These are phyloP conservation scores for Digitaria exilis DNA, from an alignment of 202 grass and related monocot genomes.

Conservation along the genomic window DNA sequence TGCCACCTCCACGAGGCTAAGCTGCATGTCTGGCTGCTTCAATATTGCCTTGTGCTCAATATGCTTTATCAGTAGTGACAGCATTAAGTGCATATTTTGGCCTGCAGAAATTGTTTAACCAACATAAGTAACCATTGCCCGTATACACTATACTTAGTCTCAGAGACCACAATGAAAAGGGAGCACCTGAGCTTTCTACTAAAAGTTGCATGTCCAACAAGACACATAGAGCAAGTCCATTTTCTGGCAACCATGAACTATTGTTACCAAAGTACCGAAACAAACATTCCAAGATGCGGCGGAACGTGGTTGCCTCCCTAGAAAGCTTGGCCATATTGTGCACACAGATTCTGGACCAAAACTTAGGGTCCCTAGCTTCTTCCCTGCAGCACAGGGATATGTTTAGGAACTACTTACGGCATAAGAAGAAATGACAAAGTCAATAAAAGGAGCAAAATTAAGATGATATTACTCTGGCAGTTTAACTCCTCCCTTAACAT, in stretches of 20 bases:
- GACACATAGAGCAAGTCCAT: conserved; percentile 73
- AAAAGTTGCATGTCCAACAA: conserved; percentile 92
- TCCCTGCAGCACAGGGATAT: conserved; percentile 63
- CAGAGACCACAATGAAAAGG: conserved; percentile 33
- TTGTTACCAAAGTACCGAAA: conserved; percentile 88
- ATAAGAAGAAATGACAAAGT: conserved; percentile 34
- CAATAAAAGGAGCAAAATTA: conserved; percentile 25
- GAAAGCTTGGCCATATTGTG: conserved; percentile 96
- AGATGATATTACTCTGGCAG: conserved; percentile 66
- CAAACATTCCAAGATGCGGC: conserved; percentile 89
- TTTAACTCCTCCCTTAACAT: conserved; percentile 67
- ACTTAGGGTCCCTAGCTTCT: conserved; percentile 72
- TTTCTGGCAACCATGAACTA: conserved; percentile 74
- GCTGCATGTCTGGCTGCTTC: conserved; percentile 93
- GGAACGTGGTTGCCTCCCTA: conserved; percentile 88
- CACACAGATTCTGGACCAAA: conserved; percentile 95
- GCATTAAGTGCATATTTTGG: conserved; percentile 82
- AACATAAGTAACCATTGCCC: conserved; percentile 28
- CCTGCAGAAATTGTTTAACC: conserved; percentile 54
- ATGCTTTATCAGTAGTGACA: conserved; percentile 95
- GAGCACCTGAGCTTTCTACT: conserved; percentile 78
- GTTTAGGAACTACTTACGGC: conserved; percentile 34
- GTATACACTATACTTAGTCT: conserved; percentile 11
- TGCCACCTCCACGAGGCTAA: conserved; percentile 84
- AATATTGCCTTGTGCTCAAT: conserved; percentile 85